Evolutionary conservation across 257 asterid genomes (phyloP), one percentile per base, ranked within the genome.

Genomic region (Solanum gandarillasii): DNA sequence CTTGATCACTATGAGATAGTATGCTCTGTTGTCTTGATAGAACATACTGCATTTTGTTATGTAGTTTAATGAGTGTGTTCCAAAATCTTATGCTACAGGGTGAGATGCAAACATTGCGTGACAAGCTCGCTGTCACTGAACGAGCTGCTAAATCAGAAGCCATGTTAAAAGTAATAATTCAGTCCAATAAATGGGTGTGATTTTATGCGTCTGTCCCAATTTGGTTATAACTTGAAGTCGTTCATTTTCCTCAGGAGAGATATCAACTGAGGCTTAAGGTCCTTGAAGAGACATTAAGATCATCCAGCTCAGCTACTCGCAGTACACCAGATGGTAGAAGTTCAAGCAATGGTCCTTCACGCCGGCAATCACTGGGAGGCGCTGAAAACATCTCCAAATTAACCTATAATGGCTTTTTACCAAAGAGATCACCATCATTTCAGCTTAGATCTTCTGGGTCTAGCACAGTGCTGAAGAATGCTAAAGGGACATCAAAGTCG

Each of bases 401-500:
- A 89, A 92, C 97, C 48, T 94, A 98, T 82, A 95, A 94, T 91
- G 98, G 98, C 29, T 93, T 96, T 85, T 91, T 95, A 88, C 98
- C 99, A 35, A 95, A 95, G 93, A 92, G 98, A 89, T 94, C 98
- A 48, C 99, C 98, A 39, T 96, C 99, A 71, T 95, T 96, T 89
- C 98, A 94, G 90, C 65, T 94, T 86, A 95, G 98, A 90, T 95
- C 99, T 72, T 93, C 98, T 86, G 95, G 96, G 67, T 94, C 96
- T 88, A 95, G 99, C 91, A 52, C 98, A 8, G 94, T 96, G 85
- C 90, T 95, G 92, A 96, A 94, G 92, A 95, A 96, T 89, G 99
- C 99, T 48, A 96, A 96, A 92, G 98, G 98, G 86, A 94, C 99
- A 87, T 96, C 99, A 38, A 96, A 95, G 92, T 96, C 99, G 32